Base-by-base conservation (phyloP, 768 basidiomycete genomes). In the Lactifluus hygrophoroides region DNA sequence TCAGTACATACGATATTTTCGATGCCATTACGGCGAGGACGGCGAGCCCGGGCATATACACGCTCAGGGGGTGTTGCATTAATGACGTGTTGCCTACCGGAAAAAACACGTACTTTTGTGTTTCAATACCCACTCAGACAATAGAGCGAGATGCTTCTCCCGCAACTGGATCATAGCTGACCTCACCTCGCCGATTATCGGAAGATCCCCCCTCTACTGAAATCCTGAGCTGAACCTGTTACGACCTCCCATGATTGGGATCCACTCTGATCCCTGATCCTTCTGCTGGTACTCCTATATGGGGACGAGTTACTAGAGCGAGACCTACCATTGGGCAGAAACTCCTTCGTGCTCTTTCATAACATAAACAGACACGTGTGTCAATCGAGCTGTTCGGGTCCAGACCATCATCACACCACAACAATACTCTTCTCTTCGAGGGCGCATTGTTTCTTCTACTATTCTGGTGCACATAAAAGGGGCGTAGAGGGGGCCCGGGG, bases 61-160 rank as follows among this genome's bases (percentile, higher is more conserved):
- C 38, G 14, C 37, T 21, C 35, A 47, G 32, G 43, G 14, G 21
- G 11, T 32, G 42, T 21, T 9, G 16, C 43, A 25, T n/a, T 13
- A 25, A 54, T 54, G 53, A 45, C 43, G 54, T 54, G 25, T 54
- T n/a, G 13, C 9, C 43, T 13, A 32, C 52, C 34, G 53, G 53
- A 23, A 54, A 45, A 23, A 45, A 37, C 43, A 23, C 21, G 23
- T 11, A 4, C 42, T 23, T 43, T 43, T 43, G 42, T 21, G 19
- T 43, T 32, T 19, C 35, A 51, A 40, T 45, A 46, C 43, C 7
- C 7, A 46, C 6, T 9, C 23, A 14, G 44, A 46, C 21, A 54
- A 54, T 46, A 17, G 25, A 25, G 23, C 10, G 35, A 27, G 43
- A 27, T 17, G 5, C 27, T 21, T n/a, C 34, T 30, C 27, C 45